Conservation (phyloP, 2,329 filamentous ascomycete species). For the Neoascochyta sp. region DNA sequence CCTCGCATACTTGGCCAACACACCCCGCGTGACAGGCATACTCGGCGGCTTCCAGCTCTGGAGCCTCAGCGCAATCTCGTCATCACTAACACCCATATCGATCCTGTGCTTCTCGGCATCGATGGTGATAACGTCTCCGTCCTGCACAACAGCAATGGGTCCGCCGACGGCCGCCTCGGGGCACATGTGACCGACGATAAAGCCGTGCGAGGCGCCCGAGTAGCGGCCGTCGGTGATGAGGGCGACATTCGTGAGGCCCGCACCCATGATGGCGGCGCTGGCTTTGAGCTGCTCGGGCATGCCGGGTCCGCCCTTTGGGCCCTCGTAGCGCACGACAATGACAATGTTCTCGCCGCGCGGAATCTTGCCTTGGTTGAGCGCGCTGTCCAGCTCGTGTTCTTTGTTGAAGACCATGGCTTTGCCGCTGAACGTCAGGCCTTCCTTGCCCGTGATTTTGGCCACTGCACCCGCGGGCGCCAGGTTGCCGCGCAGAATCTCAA, state of each 20-base stretch:
- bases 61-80: conserved; percentile 64
- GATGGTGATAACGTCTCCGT: conserved; percentile 83
- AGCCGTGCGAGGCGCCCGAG: conserved; percentile 81
- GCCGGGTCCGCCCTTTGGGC: conserved; percentile 86
- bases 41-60: conserved; percentile 67
- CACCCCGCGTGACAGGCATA: conserved; percentile 73
- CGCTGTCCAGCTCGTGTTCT: conserved; percentile 72
- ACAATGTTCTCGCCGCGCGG: conserved; percentile 77
- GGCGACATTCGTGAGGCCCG: conserved; percentile 79
- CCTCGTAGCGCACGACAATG: conserved; percentile 87
- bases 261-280: conserved; percentile 87
- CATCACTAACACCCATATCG: conserved; percentile 67
- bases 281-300: conserved; percentile 96
- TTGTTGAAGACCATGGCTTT: conserved; percentile 82
- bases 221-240: conserved; percentile 92
- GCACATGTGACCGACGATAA: conserved; percentile 89
- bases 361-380: conserved; percentile 68
- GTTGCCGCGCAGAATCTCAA: conserved; percentile 84
- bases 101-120: conserved; percentile 73
- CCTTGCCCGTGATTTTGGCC: conserved; percentile 95
- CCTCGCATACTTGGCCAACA: conserved; percentile 82
- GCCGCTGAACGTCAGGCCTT: conserved; percentile 78
- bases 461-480: conserved; percentile 85
- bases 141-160: conserved; percentile 74
- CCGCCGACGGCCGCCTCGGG: conserved; percentile 88